Evolutionary conservation across 805 yeast species (phyloP), one percentile per base, ranked within the genome.

Genomic region (Metschnikowia corniflorae): DNA sequence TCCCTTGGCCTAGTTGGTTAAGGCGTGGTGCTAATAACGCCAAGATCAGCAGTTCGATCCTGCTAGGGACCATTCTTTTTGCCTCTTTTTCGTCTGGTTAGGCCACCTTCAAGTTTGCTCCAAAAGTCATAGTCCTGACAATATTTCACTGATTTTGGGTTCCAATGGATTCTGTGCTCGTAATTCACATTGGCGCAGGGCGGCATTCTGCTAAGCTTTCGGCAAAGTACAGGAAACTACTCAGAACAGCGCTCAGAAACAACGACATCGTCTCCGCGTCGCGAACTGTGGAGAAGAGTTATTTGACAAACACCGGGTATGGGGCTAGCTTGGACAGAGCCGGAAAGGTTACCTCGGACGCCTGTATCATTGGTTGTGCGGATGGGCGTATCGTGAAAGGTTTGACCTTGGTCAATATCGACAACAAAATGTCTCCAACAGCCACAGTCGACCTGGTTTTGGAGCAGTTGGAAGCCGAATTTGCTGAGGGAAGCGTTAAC

Each of bases 41-140:
- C 72, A 54, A 68, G 86, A 78, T 79, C 86, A 77, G 83, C 86
- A 76, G 86, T 79, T 79, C 86, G 86, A 79, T 78, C 86, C 86
- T 76, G 86, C 83, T 77, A 78, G 83, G 83, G 83, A 79, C 78
- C 86, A 79, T 24, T 24, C 13, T 15, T 24, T 21, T 21, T 21
- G n/a, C n/a, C n/a, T n/a, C n/a, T n/a, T n/a, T n/a, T n/a, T n/a
- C n/a, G n/a, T n/a, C n/a, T n/a, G n/a, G n/a, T n/a, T n/a, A n/a
- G n/a, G n/a, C n/a, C n/a, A n/a, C n/a, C n/a, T n/a, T n/a, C n/a
- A n/a, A n/a, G n/a, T n/a, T n/a, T n/a, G n/a, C n/a, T n/a, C 26
- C 30, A 19, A 8, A 15, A 16, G 9, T 20, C 10, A 7, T 20
- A 20, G n/a, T n/a, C 23, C 10, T 20, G 7, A 10, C 14, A 9